phyloP scores from a whole-genome alignment of 441 rosid genomes.

The Aleurites moluccanus region DNA sequence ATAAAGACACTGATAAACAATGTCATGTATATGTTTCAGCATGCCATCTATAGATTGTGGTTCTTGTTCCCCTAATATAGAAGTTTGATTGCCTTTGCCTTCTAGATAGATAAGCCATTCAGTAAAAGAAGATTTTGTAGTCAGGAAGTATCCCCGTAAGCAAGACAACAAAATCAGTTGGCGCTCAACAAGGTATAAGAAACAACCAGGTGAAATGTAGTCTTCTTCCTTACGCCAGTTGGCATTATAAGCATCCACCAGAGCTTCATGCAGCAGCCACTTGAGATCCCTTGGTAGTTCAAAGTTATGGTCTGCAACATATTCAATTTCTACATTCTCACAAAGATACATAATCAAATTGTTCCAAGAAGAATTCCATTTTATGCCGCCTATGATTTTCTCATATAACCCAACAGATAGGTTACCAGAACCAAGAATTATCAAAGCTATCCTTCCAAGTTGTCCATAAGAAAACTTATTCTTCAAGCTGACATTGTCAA shows the following conservation, averaged over 20 bases:
- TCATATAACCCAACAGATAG: conserved; percentile 7
- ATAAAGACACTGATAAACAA: conserved; percentile 26
- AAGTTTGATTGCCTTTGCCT: neutral
- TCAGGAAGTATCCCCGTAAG: conserved; percentile 23
- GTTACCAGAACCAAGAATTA: conserved; percentile 43
- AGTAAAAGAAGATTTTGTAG: conserved; percentile 39
- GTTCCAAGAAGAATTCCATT: conserved; percentile 31
- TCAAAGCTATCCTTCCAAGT: conserved; percentile 35
- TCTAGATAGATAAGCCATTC: conserved; percentile 18
- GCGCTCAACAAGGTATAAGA: conserved; percentile 46
- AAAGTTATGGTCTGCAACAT: neutral
- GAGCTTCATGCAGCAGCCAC: conserved; percentile 32
- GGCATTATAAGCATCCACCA: conserved; percentile 32
- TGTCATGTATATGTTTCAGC: neutral
- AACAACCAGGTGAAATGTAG: conserved; percentile 44
- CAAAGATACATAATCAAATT: conserved; percentile 24
- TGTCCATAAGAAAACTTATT: conserved; percentile 33
- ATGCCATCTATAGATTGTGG: neutral
- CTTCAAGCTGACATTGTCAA: conserved; percentile 15
- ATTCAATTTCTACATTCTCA: neutral
- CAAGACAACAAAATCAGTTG: conserved; percentile 28
- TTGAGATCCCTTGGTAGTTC: conserved; percentile 9
- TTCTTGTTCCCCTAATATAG: neutral
- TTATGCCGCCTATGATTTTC: conserved; percentile 17
- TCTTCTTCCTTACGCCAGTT: conserved; percentile 35